Percentiles rank a stretch among this genome's conserved stretches.
These are phyloP conservation scores for Malassezia psittaci DNA, from an alignment of 1,284 basidiomycete species.

Conservation along the genomic window DNA sequence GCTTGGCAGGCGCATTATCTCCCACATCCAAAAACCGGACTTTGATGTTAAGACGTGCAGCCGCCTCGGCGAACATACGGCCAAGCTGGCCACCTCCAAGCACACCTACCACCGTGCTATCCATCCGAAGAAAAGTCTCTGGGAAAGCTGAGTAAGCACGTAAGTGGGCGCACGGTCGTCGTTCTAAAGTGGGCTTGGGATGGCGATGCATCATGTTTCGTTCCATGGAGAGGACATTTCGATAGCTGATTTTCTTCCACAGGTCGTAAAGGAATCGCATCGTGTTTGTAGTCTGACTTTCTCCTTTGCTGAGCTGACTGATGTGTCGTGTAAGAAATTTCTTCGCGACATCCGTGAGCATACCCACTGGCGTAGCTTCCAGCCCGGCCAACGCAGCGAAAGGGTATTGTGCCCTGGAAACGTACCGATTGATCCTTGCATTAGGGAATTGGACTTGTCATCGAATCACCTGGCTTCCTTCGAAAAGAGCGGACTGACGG, in stretches of 20 bases:
- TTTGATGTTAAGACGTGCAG: slow-evolving; percentile 74
- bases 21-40: slow-evolving; percentile 82
- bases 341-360: background rate
- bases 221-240: slow-evolving; percentile 7
- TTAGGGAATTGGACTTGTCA: slow-evolving; percentile 11
- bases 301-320: slow-evolving; percentile 7
- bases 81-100: slow-evolving; percentile 88
- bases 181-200: background rate
- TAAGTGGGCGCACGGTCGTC: background rate
- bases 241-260: background rate
- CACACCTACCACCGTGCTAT: slow-evolving; percentile 28
- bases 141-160: background rate
- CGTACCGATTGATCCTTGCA: background rate
- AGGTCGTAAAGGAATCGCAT: background rate
- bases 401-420: background rate
- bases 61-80: slow-evolving; percentile 88
- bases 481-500: background rate
- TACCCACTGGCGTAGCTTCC: background rate
- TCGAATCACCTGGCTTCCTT: slow-evolving; percentile 15
- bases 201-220: slow-evolving; percentile 8
- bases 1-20: slow-evolving; percentile 74
- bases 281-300: background rate
- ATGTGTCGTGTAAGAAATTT: slow-evolving; percentile 1
- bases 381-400: background rate
- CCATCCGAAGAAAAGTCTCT: slow-evolving; percentile 1